Base-by-base conservation (phyloP, 225 moss, liverwort and hornwort species). In the Pleurozium schreberi region DNA sequence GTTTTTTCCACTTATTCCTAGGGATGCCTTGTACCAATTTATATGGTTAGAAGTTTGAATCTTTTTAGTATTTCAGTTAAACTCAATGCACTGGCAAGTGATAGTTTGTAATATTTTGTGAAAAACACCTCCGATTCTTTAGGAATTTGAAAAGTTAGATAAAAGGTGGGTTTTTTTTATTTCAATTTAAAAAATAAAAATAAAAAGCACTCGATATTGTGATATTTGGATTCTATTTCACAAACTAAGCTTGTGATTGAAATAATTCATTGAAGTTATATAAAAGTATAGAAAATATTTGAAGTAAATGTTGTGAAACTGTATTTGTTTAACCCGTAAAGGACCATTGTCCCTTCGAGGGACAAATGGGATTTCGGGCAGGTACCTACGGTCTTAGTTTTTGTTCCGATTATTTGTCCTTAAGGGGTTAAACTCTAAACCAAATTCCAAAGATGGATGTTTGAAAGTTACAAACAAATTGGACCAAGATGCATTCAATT, bases 261-360 rank as follows among this genome's bases (percentile, higher is more conserved):
- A 0, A 42, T 40, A 15, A 42, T 16, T 27, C 4, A 42, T 42
- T 25, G 4, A 69, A 14, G 8, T 69, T 25, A 14, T 69, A 25
- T 4, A 69, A 69, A 69, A 68, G 40, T 25, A 40, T 15, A 42
- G 2, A 26, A 70, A 12, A 3, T 69, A 69, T 42, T 12, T 43
- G 15, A 70, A 70, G 9, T 3, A 42, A 42, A 26, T 26, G 1
- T 42, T 42, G 42, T 42, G 0, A 26, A 0, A 1, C 0, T 14
- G 15, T 5, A 8, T 5, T 70, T 42, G 12, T 15, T 42, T 5
- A 14, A 14, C n/a, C n/a, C n/a, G n/a, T n/a, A n/a, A n/a, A n/a
- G n/a, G n/a, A n/a, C n/a, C n/a, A n/a, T n/a, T n/a, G n/a, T n/a
- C n/a, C n/a, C n/a, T n/a, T n/a, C n/a, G n/a, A n/a, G n/a, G n/a